Conservation (phyloP, 2,329 filamentous ascomycete species). For the Macrophomina pseudophaseolina region DNA sequence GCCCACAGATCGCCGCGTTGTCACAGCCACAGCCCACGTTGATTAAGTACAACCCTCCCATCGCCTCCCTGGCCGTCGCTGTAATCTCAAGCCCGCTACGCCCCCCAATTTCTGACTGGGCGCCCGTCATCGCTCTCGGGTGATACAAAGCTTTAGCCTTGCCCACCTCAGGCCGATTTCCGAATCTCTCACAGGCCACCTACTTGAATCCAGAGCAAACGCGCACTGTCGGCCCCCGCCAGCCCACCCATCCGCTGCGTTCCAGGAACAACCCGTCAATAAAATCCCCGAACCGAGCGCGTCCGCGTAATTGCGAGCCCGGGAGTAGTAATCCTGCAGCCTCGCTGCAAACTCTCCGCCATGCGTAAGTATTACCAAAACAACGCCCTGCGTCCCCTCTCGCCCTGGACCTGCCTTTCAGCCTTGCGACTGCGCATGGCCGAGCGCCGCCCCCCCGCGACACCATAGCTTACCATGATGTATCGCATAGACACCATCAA, state of each 20-base stretch:
- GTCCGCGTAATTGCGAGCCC: neutral
- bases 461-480: conserved; percentile 20
- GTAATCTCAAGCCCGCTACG: conserved; percentile 1
- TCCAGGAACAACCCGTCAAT: conserved; percentile 12
- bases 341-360: neutral
- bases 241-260: neutral
- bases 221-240: conserved; percentile 19
- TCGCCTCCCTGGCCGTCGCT: conserved; percentile 15
- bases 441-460: neutral
- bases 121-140: neutral
- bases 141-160: conserved; percentile 10
- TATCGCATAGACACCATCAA: conserved; percentile 40
- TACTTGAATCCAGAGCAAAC: conserved; percentile 14
- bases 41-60: conserved; percentile 9
- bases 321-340: conserved; percentile 14
- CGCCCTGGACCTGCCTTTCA: neutral
- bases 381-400: neutral
- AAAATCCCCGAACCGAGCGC: conserved; percentile 15
- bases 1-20: conserved; percentile 11
- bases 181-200: conserved; percentile 19
- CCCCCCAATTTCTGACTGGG: neutral
- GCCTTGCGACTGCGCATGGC: neutral
- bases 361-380: conserved; percentile 17
- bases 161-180: conserved; percentile 4
- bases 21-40: conserved; percentile 7